phyloP scores from a whole-genome alignment of 345 rosid genomes.

The Populus deltoides region DNA sequence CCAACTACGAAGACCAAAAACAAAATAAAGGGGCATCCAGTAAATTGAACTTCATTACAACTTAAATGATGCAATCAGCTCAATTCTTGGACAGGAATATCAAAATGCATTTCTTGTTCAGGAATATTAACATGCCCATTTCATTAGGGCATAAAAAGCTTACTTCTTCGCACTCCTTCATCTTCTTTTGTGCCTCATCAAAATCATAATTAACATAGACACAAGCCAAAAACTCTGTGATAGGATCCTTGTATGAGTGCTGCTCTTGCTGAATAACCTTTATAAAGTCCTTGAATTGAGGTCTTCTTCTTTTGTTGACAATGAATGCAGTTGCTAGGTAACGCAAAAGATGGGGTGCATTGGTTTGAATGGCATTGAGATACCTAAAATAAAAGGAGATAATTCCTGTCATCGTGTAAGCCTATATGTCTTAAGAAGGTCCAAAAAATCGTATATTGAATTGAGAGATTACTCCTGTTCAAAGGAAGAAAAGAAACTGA shows the following conservation, averaged over 20 bases:
- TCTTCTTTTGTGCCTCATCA: slow-evolving; percentile 95
- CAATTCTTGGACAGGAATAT: background rate
- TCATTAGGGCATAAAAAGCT: slow-evolving; percentile 17
- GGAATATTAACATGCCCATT: background rate
- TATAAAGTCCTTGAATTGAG: slow-evolving; percentile 87
- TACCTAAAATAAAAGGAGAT: slow-evolving; percentile 44
- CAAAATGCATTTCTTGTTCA: background rate
- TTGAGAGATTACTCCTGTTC: background rate
- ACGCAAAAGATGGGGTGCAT: slow-evolving; percentile 93
- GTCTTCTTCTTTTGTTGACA: slow-evolving; percentile 93
- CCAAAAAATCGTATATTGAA: background rate
- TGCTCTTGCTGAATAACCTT: slow-evolving; percentile 95
- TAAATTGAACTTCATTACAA: background rate
- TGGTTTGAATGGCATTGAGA: slow-evolving; percentile 93
- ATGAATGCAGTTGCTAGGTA: slow-evolving; percentile 95
- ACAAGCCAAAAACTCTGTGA: slow-evolving; percentile 89
- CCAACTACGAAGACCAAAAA: background rate
- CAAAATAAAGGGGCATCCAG: background rate
- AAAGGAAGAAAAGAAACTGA: background rate
- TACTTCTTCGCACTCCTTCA: slow-evolving; percentile 97
- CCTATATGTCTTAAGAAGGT: background rate
- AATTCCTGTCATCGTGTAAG: background rate
- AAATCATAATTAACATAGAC: slow-evolving; percentile 91
- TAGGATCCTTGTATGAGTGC: slow-evolving; percentile 87
- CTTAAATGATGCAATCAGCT: background rate